Evolutionary conservation across 257 asterid species (phyloP), one percentile per base, ranked within the genome.

Genomic region (Jacaranda copaia): DNA sequence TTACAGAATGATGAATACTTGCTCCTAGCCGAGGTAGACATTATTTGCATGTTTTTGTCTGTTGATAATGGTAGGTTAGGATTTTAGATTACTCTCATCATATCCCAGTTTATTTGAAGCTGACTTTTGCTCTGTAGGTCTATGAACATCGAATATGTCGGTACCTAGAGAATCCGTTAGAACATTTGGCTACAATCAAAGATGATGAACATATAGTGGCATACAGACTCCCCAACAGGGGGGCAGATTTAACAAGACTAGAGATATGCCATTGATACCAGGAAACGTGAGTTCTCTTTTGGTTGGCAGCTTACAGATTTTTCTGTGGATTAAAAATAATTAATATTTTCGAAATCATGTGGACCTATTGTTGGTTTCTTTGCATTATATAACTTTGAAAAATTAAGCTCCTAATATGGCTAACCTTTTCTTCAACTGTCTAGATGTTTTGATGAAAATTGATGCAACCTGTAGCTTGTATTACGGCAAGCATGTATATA

Each of bases 181-280:
- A 96, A 52, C 69, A 77, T 60, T 85, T 96, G 87, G 81, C 67
- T 57, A 57, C 90, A 13, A 85, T 96, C 38, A 96, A 93, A 80
- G 99, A 96, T 79, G 97, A 93, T 51, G 99, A 96, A 62, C 91
- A 84, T 80, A 89, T 96, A 55, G 97, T 93, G 85, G 99, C 97
- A 25, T 96, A 89, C 82, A 90, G 99, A 78, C 94, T 96, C 70
- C 91, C 91, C 56, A 91, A 84, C 68, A 86, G 64, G 56, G 90
- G 80, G 74, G 75, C 85, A 48, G 87, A 81, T 66, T 79, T 85
- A 63, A 90, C 93, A 9, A 89, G 88, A 84, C 80, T 96, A 73
- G 99, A 91, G 92, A 87, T 96, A 80, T 71, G 86, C 81, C 97
- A 93, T 81, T 90, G 97, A 20, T 86, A 82, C 81, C 80, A 75